Conservation (phyloP, 1,284 basidiomycete genomes). For the Ceratobasidium papillatum region DNA sequence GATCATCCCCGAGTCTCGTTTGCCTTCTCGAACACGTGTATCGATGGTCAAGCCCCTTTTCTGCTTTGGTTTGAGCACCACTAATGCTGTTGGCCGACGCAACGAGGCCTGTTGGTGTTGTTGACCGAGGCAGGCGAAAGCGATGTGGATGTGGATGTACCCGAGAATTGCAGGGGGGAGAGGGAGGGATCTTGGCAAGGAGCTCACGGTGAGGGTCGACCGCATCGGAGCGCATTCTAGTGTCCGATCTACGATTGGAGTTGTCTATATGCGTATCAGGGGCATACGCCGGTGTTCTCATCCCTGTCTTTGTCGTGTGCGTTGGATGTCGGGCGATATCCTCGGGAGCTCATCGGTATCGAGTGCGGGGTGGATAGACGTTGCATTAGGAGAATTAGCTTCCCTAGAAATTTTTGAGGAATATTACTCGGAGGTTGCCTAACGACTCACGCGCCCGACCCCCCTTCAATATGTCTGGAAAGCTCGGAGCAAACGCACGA, state of each 20-base stretch:
- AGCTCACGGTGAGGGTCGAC: conserved; percentile 20
- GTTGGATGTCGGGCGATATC: not conserved
- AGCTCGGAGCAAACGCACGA: conserved; percentile 18
- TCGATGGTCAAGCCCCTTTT: conserved; percentile 32
- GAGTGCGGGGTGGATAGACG: conserved; percentile 2
- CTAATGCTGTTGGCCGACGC: conserved; percentile 2
- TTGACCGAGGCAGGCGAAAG: not conserved
- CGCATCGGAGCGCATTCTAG: not conserved
- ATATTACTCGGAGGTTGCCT: conserved; percentile 6
- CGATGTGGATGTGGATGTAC: not conserved
- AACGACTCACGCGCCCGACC: not conserved
- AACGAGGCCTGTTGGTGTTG: not conserved
- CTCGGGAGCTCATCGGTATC: conserved; percentile 27
- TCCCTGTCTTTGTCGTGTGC: not conserved
- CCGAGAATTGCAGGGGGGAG: not conserved
- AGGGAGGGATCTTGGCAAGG: not conserved
- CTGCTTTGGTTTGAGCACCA: not conserved
- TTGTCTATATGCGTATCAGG: not conserved
- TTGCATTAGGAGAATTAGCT: conserved; percentile 8
- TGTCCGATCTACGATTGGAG: not conserved
- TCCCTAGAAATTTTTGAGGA: not conserved
- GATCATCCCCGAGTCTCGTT: not conserved
- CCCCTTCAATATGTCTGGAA: not conserved
- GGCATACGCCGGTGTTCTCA: not conserved
- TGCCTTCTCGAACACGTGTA: conserved; percentile 23